These are phyloP conservation scores for Pouteria campechiana DNA, from an alignment of 179 eudicot genomes.

Conservation along the genomic window DNA sequence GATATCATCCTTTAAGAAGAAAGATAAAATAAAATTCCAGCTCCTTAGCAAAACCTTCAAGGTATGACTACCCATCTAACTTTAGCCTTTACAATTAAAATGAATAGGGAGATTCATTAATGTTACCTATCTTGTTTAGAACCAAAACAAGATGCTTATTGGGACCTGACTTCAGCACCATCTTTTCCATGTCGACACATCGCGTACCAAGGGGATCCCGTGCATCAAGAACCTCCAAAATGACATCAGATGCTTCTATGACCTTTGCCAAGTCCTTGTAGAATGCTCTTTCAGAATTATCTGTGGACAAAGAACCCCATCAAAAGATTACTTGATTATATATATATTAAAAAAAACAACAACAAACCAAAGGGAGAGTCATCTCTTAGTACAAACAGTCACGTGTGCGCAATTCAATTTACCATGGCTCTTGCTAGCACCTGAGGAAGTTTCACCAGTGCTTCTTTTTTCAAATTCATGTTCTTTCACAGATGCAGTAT, in stretches of 20 bases:
- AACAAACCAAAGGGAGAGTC: neutral
- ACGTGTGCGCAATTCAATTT: slow-evolving; percentile 4
- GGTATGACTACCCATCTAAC: no score
- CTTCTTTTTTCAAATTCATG: slow-evolving; percentile 22
- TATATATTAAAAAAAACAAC: neutral
- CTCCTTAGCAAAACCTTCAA: no score
- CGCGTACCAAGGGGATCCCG: slow-evolving; percentile 97
- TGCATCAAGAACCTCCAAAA: slow-evolving; percentile 95
- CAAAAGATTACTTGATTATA: neutral
- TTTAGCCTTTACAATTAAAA: no score
- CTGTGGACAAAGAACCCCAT: slow-evolving; percentile 24
- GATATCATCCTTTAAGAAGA: no score
- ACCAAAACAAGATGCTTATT: slow-evolving; percentile 89
- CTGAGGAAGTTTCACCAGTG: slow-evolving; percentile 12
- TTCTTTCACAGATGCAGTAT: slow-evolving; percentile 13
- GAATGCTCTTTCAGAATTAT: slow-evolving; percentile 67
- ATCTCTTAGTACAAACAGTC: neutral
- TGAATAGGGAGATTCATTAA: no score
- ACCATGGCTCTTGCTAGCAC: slow-evolving; percentile 38
- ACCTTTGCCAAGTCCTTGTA: slow-evolving; percentile 95
- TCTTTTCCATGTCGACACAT: slow-evolving; percentile 79
- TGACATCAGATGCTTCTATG: slow-evolving; percentile 88
- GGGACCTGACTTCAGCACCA: slow-evolving; percentile 72
- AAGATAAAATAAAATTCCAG: no score
- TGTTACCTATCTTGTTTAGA: slow-evolving; percentile 89